phyloP scores from a whole-genome alignment of 2,329 filamentous ascomycete species.

The Dryadomyces quercus-mongolicae region DNA sequence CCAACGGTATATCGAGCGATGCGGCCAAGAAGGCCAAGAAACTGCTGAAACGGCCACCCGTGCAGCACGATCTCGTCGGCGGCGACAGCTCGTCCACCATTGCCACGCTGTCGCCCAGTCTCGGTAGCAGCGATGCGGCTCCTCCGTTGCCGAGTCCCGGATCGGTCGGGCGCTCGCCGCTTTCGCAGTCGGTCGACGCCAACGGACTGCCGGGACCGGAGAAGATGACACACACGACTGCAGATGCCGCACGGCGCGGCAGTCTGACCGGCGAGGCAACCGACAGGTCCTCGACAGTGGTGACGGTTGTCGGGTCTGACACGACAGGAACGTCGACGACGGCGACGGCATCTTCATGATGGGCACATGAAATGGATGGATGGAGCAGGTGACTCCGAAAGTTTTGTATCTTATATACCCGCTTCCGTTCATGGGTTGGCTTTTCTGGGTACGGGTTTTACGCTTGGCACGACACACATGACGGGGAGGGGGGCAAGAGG shows the following conservation, averaged over 20 bases:
- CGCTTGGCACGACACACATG: background rate
- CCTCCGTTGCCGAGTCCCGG: background rate
- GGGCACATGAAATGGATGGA: no score
- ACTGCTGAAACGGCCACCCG: background rate
- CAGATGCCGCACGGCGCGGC: background rate
- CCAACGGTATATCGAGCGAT: conserved; percentile 17
- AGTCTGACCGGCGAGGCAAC: no score
- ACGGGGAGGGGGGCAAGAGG: background rate
- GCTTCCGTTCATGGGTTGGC: background rate
- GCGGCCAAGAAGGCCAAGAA: conserved; percentile 1
- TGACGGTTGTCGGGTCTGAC: background rate
- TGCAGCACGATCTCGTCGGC: background rate
- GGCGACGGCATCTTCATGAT: background rate
- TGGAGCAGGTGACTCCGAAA: no score
- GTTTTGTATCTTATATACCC: background rate
- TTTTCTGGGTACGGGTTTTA: background rate
- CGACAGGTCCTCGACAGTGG: background rate
- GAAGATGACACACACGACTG: no score
- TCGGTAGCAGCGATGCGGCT: background rate
- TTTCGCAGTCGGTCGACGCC: background rate
- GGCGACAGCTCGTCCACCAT: conserved; percentile 3
- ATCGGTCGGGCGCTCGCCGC: background rate
- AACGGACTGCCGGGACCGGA: background rate
- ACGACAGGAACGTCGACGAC: background rate
- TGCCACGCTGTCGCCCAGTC: background rate